Conservation (phyloP, 257 asterid genomes). For the Solanum medicagineum region DNA sequence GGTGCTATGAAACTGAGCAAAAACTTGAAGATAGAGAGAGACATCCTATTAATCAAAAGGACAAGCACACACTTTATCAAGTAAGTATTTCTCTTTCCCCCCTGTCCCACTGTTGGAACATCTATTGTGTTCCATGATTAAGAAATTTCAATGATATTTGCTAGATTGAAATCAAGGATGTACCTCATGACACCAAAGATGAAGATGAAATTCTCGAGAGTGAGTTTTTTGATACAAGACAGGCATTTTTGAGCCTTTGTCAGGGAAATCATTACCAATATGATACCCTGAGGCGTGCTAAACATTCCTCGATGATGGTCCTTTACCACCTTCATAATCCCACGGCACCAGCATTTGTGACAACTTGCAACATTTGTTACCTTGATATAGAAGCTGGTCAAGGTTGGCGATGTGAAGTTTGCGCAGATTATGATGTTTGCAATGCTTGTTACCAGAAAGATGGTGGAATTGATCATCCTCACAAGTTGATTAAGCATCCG, state of each 20-base stretch:
- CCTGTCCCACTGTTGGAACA: neutral
- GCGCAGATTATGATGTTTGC: slow-evolving; percentile 91
- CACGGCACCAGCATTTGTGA: slow-evolving; percentile 91
- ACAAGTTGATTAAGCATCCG: slow-evolving; percentile 66
- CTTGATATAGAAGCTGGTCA: slow-evolving; percentile 92
- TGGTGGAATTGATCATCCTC: slow-evolving; percentile 82
- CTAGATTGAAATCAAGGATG: slow-evolving; percentile 61
- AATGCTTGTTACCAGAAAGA: slow-evolving; percentile 77
- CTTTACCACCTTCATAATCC: slow-evolving; percentile 99
- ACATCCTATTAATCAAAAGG: slow-evolving; percentile 78
- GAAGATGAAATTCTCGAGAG: slow-evolving; percentile 85
- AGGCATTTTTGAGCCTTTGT: slow-evolving; percentile 92
- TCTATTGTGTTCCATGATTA: neutral
- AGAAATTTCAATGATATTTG: slow-evolving; percentile 10
- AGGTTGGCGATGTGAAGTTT: slow-evolving; percentile 97
- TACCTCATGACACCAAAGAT: slow-evolving; percentile 78
- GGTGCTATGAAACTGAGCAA: slow-evolving; percentile 84
- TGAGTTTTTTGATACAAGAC: slow-evolving; percentile 98
- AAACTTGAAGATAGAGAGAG: slow-evolving; percentile 80
- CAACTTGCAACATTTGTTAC: slow-evolving; percentile 53
- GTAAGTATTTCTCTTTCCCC: slow-evolving; percentile 27
- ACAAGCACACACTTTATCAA: slow-evolving; percentile 61
- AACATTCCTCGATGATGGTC: slow-evolving; percentile 98
- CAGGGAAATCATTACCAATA: slow-evolving; percentile 98
- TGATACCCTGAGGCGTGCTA: slow-evolving; percentile 94